These are phyloP conservation scores for Aspergillus indologenus DNA, from an alignment of 495 filamentous ascomycete genomes.

Conservation along the genomic window DNA sequence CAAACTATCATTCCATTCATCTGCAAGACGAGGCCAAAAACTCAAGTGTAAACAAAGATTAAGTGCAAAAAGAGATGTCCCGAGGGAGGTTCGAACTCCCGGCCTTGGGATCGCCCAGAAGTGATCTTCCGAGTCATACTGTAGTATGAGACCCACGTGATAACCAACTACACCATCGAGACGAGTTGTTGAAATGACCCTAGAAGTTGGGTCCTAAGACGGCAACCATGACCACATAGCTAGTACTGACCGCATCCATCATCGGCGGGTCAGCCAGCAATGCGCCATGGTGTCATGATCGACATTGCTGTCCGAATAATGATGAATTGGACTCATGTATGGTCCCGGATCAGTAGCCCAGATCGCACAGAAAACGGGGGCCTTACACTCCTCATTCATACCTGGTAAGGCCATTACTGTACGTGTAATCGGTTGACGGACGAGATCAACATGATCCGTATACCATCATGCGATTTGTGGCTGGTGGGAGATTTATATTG, in stretches of 20 bases:
- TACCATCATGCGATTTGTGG: neutral
- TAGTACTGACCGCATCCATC: neutral
- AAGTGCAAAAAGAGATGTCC: neutral
- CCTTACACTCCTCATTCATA: neutral
- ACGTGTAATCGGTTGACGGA: neutral
- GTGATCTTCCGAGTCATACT: constrained; percentile 2
- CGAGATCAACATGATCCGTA: neutral
- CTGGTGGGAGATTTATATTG: neutral
- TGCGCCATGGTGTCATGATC: constrained; percentile 4
- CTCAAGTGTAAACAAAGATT: neutral
- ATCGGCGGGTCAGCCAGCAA: neutral
- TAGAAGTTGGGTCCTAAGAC: no score
- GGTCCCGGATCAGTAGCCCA: neutral
- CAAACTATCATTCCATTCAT: no score
- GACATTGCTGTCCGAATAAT: neutral
- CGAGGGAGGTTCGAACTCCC: constrained; percentile 6
- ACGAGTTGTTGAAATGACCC: neutral
- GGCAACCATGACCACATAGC: neutral
- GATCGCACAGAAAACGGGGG: neutral
- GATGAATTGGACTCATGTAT: neutral
- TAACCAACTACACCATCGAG: constrained; percentile 6
- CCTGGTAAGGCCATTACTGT: neutral
- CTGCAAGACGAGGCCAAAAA: no score
- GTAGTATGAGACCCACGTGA: constrained; percentile 1
- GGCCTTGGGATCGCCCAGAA: constrained; percentile 4